Base-by-base conservation (phyloP, 805 yeast species). In the Cyberlindnera euphorbiae region DNA sequence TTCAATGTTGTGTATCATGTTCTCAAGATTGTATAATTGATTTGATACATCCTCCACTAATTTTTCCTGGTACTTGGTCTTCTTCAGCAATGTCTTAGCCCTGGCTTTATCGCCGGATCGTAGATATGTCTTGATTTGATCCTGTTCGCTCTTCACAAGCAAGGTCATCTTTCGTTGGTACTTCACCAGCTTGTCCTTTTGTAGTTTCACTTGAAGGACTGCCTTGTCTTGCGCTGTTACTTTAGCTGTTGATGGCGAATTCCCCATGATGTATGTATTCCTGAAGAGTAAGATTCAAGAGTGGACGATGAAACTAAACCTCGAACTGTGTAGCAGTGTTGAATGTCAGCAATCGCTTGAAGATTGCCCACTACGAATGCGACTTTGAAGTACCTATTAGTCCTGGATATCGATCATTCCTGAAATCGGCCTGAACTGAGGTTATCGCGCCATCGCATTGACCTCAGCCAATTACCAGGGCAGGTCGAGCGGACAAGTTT, bases 161-260 rank as follows among this genome's bases (percentile, higher is more conserved):
- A 61, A 58, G 19, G 66, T 64, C 25, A 89, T 71, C 41, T 76
- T 74, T 30, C 55, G 57, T 10, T 67, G 60, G 45, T 88, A 84
- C 57, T 82, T 84, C 47, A 75, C 75, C 16, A 93, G 69, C 45
- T 80, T 81, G 60, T 93, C 98, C 42, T 96, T 68, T 49, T 94
- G 97, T 26, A 83, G 65, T 56, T 93, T 93, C 48, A 93, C 68
- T 53, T 89, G 93, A 45, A 87, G 69, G 9, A 93, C 74, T 0
- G 97, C 96, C 52, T 69, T 75, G 54, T 93, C 98, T 49, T 88
- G 89, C 25, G 79, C 69, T 6, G 95, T 86, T 14, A 90, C 77
- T 53, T 75, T 79, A 17, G 53, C 48, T 0, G 55, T 27, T 0
- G 55, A 44, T 3, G 53, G 4, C 3, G 49, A 17, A 32, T 53